These are phyloP conservation scores for Tolypocladium amazonense DNA, from an alignment of 2,329 filamentous ascomycete genomes.

Conservation along the genomic window DNA sequence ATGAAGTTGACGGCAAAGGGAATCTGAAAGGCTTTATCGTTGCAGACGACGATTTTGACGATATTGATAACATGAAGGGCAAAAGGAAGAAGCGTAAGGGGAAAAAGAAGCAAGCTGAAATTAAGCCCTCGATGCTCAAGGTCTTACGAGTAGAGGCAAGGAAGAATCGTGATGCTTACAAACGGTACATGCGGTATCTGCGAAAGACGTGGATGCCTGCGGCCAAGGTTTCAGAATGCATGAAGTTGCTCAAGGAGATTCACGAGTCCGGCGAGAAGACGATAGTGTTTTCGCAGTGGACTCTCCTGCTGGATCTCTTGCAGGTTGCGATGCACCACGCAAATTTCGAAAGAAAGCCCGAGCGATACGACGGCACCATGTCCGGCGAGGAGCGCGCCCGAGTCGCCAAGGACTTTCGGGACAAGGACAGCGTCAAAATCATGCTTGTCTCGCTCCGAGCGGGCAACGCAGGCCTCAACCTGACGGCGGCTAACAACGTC, in stretches of 20 bases:
- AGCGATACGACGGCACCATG: conserved; percentile 77
- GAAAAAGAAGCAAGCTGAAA: conserved; percentile 30
- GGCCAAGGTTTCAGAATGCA: conserved; percentile 71
- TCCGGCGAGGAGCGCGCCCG: conserved; percentile 54
- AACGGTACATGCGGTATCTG: conserved; percentile 59
- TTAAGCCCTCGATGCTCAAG: conserved; percentile 47
- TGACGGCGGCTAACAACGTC: conserved; percentile 72
- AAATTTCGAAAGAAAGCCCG: conserved; percentile 47
- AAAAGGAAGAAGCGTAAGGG: conserved; percentile 17
- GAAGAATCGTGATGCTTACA: conserved; percentile 53
- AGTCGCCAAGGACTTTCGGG: conserved; percentile 55
- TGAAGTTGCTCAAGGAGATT: conserved; percentile 62
- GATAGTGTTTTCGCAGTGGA: conserved; percentile 73
- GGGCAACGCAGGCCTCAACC: conserved; percentile 75
- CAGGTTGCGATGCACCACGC: conserved; percentile 61
- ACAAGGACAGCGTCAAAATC: conserved; percentile 54
- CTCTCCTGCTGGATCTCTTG: conserved; percentile 60
- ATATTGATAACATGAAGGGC: conserved; percentile 32
- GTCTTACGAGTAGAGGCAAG: conserved; percentile 54
- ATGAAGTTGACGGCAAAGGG: conserved; percentile 13
- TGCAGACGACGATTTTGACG: conserved; percentile 20
- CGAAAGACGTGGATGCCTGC: conserved; percentile 61
- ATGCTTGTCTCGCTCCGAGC: conserved; percentile 76
- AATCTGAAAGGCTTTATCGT: conserved; percentile 22
- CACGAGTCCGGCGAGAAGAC: conserved; percentile 54